Percentiles rank a stretch among this genome's conserved stretches.
phyloP scores from a whole-genome alignment of 176 grass and related monocot genomes.

The Guadua angustifolia region DNA sequence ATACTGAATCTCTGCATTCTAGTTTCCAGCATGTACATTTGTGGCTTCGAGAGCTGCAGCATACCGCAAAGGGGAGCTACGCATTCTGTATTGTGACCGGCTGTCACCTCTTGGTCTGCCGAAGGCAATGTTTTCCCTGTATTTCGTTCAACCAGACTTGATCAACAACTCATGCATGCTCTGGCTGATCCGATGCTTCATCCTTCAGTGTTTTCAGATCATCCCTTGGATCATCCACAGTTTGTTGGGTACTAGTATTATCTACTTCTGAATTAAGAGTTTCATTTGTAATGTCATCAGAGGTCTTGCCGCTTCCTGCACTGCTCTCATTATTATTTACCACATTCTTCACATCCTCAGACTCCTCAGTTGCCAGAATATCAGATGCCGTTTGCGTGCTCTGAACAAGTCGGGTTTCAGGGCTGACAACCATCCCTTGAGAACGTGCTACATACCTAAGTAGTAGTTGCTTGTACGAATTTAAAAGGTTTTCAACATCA shows the following conservation, averaged over 20 bases:
- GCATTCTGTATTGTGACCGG: not conserved
- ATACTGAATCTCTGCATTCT: constrained; percentile 4
- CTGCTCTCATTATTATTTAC: constrained; percentile 36
- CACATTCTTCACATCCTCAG: constrained; percentile 36
- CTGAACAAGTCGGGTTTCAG: constrained; percentile 41
- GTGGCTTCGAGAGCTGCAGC: not conserved
- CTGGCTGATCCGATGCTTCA: constrained; percentile 35
- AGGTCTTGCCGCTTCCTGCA: constrained; percentile 40
- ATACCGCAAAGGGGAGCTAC: constrained; percentile 3
- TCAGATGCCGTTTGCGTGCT: constrained; percentile 40
- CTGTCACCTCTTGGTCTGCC: constrained; percentile 11
- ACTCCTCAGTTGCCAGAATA: constrained; percentile 41
- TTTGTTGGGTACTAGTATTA: constrained; percentile 7
- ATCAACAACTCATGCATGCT: constrained; percentile 27
- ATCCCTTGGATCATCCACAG: constrained; percentile 38
- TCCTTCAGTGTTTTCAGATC: constrained; percentile 17
- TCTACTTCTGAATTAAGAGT: constrained; percentile 47
- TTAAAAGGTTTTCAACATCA: constrained; percentile 88
- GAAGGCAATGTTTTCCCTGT: not conserved
- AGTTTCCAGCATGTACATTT: constrained; percentile 29
- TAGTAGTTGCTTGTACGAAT: constrained; percentile 86
- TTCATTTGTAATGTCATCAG: constrained; percentile 35
- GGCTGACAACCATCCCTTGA: constrained; percentile 59
- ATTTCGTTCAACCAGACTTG: not conserved
- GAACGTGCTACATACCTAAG: constrained; percentile 77